Conservation (phyloP, 1,284 basidiomycete species). For the Pholiota adiposa region DNA sequence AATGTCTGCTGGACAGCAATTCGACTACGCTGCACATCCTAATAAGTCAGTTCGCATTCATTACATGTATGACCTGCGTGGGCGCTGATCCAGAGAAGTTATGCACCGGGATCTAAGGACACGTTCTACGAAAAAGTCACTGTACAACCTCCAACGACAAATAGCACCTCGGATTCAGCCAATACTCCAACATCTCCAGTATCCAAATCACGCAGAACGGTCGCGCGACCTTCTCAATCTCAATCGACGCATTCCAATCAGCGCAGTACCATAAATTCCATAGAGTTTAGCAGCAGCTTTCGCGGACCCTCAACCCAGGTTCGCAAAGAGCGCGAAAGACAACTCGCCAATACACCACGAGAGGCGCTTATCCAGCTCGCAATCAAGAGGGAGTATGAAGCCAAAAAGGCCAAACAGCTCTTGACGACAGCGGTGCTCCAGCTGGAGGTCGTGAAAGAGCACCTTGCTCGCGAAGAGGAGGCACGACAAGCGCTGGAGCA, state of each 20-base stretch:
- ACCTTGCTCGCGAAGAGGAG: constrained; percentile 27
- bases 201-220: constrained; percentile 15
- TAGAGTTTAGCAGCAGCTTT: constrained; percentile 11
- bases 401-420: constrained; percentile 31
- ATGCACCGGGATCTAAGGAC: constrained; percentile 18
- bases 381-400: constrained; percentile 31
- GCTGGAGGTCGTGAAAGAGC: constrained; percentile 29
- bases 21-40: constrained; percentile 11
- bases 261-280: constrained; percentile 6
- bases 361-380: constrained; percentile 32
- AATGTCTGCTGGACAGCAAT: constrained; percentile 9
- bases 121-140: constrained; percentile 19
- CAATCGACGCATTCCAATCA: constrained; percentile 9
- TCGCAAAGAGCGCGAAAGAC: constrained; percentile 28
- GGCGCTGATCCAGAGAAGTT: constrained; percentile 13
- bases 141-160: constrained; percentile 17
- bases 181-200: constrained; percentile 23
- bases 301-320: constrained; percentile 20
- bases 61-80: not conserved
- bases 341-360: constrained; percentile 28
- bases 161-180: constrained; percentile 19
- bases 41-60: constrained; percentile 9
- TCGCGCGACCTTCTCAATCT: constrained; percentile 16
- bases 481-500: constrained; percentile 27
- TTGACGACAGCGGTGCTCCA: constrained; percentile 32